Base-by-base conservation (phyloP, 768 basidiomycete genomes). In the Amanita rubescens region DNA sequence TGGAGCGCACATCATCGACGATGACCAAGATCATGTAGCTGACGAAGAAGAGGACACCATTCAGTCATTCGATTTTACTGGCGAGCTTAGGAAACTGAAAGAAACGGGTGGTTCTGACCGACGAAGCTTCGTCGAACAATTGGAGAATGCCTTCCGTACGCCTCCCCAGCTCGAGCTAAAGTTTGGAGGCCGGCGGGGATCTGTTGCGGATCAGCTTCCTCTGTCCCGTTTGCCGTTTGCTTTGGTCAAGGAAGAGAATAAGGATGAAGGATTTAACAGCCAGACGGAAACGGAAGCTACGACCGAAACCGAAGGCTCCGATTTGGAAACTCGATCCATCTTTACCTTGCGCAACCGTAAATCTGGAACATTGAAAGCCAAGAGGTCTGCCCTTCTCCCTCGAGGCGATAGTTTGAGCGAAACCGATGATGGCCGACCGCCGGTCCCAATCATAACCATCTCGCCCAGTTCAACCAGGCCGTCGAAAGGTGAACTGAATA, bases 11-110 rank as follows among this genome's bases (percentile, higher is more conserved):
- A 48, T 48, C 6, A 43, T 60, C 7, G 50, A 63, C 12, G 64
- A 58, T 2, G 58, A 57, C 20, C 59, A 57, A 15, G 58, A 56
- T 24, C 47, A 55, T 19, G 69, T 61, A 9, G 37, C 15, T 39
- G 41, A 11, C 1, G 70, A 76, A 0, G 82, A 80, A 12, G 82
- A 83, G 51, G 80, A 85, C 57, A 90, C 88, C 0, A 88, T 84
- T 69, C 85, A 78, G 60, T 86, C 83, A 1, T 92, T 91, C 56
- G 89, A 92, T 61, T 92, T 91, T 62, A 92, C 90, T 0, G 86
- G 84, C 35, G 90, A 90, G 64, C 66, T 91, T 49, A 69, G 76
- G 65, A 81, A 71, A 60, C 72, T 91, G 46, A 83, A 85, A 50
- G 82, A 87, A 59, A 83, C 81, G 5, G 84, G 85, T 32, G 86